Conservation (phyloP, 31 red algal species). For the Asparagopsis taxiformis region DNA sequence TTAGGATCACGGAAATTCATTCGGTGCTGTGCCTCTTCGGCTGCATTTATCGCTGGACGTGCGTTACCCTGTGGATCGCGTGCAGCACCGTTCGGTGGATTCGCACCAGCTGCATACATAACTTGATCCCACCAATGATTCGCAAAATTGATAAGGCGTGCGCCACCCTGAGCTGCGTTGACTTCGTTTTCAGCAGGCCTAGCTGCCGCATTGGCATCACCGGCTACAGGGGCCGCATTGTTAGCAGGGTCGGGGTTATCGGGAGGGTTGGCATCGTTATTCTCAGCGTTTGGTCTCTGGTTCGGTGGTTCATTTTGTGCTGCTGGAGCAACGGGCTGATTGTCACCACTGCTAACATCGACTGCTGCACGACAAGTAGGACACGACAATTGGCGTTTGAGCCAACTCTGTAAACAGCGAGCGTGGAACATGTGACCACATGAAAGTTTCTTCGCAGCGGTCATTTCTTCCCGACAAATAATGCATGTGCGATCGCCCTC, state of each 20-base stretch:
- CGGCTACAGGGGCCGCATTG: background rate
- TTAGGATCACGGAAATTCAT: conserved; percentile 45
- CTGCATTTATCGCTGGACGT: too few relatives aligned
- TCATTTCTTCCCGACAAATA: conserved; percentile 98
- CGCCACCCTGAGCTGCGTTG: conserved; percentile 34
- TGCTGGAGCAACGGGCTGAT: background rate
- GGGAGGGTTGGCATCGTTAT: conserved; percentile 13
- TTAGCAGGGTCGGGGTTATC: too few relatives aligned
- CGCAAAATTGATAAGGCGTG: conserved; percentile 45
- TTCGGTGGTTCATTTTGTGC: conserved; percentile 1
- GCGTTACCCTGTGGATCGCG: too few relatives aligned
- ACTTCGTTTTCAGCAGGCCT: conserved; percentile 7
- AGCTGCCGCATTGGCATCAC: background rate
- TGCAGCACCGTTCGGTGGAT: too few relatives aligned
- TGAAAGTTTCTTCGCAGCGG: conserved; percentile 71
- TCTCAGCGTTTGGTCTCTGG: conserved; percentile 12
- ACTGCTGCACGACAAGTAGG: conserved; percentile 78
- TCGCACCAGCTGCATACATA: conserved; percentile 44
- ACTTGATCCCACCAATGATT: conserved; percentile 58
- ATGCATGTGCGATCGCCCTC: conserved; percentile 93
- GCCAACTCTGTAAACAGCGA: conserved; percentile 89
- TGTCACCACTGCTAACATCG: conserved; percentile 31
- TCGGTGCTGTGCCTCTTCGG: too few relatives aligned
- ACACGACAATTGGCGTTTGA: conserved; percentile 84
- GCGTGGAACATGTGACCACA: conserved; percentile 95